Conservation (phyloP, 192 early-diverging fungal genomes). For the Coemansia sp. region DNA sequence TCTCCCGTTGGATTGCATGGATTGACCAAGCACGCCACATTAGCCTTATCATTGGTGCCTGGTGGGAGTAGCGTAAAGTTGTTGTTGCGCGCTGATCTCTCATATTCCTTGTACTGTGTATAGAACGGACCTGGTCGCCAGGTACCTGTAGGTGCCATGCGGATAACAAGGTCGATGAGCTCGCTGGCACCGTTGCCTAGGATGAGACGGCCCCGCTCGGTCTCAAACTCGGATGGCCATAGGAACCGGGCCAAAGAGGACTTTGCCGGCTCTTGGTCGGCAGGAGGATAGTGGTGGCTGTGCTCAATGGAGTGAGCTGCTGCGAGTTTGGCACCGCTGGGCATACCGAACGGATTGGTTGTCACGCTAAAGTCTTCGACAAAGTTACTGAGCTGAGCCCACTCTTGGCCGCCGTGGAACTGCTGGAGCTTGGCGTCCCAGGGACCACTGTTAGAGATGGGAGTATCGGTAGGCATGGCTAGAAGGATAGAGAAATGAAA, state of each 20-base stretch:
- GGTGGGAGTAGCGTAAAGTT: slow-evolving; percentile 66
- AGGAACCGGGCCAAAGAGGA: slow-evolving; percentile 78
- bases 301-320: slow-evolving; percentile 67
- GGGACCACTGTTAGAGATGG: slow-evolving; percentile 29
- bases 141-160: slow-evolving; percentile 71
- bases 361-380: slow-evolving; percentile 92
- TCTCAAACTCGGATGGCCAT: slow-evolving; percentile 65
- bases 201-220: slow-evolving; percentile 68
- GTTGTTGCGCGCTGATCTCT: slow-evolving; percentile 81
- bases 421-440: slow-evolving; percentile 92
- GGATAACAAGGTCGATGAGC: slow-evolving; percentile 86
- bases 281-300: slow-evolving; percentile 89
- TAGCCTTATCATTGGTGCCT: slow-evolving; percentile 61
- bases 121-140: slow-evolving; percentile 89
- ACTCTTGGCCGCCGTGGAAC: slow-evolving; percentile 88
- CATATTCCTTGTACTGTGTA: slow-evolving; percentile 90
- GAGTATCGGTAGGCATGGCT: slow-evolving; percentile 13
- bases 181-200: slow-evolving; percentile 91
- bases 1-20: slow-evolving; percentile 94
- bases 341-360: slow-evolving; percentile 86
- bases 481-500: background rate
- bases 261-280: slow-evolving; percentile 90
- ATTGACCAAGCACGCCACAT: slow-evolving; percentile 84
- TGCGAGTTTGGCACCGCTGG: slow-evolving; percentile 71
- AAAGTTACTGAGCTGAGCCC: slow-evolving; percentile 82